phyloP scores from a whole-genome alignment of 2,329 filamentous ascomycete genomes.

The Ophiocordyceps unilateralis region DNA sequence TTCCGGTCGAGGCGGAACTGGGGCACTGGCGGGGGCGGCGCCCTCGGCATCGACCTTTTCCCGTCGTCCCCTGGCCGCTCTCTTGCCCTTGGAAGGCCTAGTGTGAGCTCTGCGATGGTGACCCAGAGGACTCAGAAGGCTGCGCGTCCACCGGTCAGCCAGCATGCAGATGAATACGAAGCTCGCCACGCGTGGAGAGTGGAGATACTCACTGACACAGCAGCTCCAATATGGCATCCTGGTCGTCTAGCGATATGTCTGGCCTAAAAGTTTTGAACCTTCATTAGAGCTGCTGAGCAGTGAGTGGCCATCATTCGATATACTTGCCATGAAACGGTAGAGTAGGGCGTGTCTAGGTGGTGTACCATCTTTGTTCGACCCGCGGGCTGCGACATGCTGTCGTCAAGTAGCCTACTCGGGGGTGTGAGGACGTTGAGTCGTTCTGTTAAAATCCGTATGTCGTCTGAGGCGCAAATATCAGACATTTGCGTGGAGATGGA shows the following conservation, averaged over 20 bases:
- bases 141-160: constrained; percentile 13
- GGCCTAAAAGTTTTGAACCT: constrained; percentile 32
- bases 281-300: neutral
- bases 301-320: neutral
- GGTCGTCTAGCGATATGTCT: constrained; percentile 34
- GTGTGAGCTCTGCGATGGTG: constrained; percentile 37
- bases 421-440: too few relatives aligned
- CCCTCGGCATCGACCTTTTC: constrained; percentile 2
- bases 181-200: too few relatives aligned
- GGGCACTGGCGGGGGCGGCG: neutral
- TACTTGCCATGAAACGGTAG: constrained; percentile 38
- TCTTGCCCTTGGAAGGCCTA: constrained; percentile 42
- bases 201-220: constrained; percentile 38
- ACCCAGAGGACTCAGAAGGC: constrained; percentile 46
- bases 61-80: constrained; percentile 35
- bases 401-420: neutral
- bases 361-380: constrained; percentile 40
- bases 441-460: too few relatives aligned
- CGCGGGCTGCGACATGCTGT: constrained; percentile 10
- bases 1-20: constrained; percentile 23
- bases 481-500: too few relatives aligned
- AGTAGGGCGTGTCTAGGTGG: constrained; percentile 49
- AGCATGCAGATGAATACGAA: neutral
- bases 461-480: too few relatives aligned
- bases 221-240: constrained; percentile 48